Percentiles rank a stretch among this genome's conserved stretches.
phyloP scores from a whole-genome alignment of 2,329 filamentous ascomycete genomes.

The Didymella lethalis region DNA sequence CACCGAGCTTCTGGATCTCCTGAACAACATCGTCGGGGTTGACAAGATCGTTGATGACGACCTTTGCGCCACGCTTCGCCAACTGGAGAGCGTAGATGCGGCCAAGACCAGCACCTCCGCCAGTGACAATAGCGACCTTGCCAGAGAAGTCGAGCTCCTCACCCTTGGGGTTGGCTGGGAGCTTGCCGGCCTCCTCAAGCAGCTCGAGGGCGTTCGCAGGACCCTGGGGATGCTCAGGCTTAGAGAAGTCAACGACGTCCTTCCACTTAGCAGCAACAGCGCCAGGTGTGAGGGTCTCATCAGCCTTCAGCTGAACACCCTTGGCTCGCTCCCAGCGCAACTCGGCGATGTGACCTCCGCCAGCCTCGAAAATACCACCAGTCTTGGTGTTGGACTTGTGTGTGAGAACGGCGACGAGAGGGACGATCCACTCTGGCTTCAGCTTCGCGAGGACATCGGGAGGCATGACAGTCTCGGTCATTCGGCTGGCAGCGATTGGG shows the following conservation, averaged over 20 bases:
- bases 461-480: constrained; percentile 95
- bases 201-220: constrained; percentile 87
- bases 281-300: constrained; percentile 85
- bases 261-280: constrained; percentile 91
- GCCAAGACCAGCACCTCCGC: constrained; percentile 69
- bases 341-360: constrained; percentile 91
- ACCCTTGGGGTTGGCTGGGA: constrained; percentile 43
- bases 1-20: constrained; percentile 90
- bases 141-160: constrained; percentile 49
- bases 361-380: constrained; percentile 91
- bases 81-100: constrained; percentile 90
- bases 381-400: constrained; percentile 90
- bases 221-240: constrained; percentile 82
- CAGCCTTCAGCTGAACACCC: constrained; percentile 88
- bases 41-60: constrained; percentile 95
- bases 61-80: constrained; percentile 79
- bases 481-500: constrained; percentile 91
- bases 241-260: constrained; percentile 83
- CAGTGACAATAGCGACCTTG: constrained; percentile 50
- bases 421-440: constrained; percentile 94
- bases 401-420: constrained; percentile 85
- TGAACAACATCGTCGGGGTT: constrained; percentile 89
- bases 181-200: constrained; percentile 49
- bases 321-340: constrained; percentile 92
- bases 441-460: constrained; percentile 86